Evolutionary conservation across 2,329 filamentous ascomycete genomes (phyloP).

Genomic region (Pseudocercospora pini-densiflorae): DNA sequence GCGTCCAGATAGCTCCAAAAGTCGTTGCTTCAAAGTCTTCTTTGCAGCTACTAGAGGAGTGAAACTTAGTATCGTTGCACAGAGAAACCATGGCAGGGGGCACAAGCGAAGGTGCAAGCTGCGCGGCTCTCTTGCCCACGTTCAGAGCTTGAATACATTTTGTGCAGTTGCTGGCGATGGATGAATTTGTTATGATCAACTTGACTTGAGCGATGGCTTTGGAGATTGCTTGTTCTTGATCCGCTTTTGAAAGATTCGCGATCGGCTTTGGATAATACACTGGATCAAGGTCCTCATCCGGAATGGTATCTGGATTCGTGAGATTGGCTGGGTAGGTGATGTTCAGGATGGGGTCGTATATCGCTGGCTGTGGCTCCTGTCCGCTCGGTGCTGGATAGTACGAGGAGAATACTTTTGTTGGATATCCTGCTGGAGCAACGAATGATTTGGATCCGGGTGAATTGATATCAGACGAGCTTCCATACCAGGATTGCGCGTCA

Average conservation of each 20-base stretch:
- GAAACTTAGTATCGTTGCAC: slow-evolving; percentile 55
- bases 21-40: slow-evolving; percentile 52
- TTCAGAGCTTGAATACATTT: slow-evolving; percentile 59
- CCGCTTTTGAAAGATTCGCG: slow-evolving; percentile 49
- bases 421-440: slow-evolving; percentile 54
- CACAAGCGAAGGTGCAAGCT: slow-evolving; percentile 53
- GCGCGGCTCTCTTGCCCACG: slow-evolving; percentile 56
- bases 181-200: slow-evolving; percentile 45
- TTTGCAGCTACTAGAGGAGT: slow-evolving; percentile 54
- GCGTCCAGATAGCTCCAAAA: slow-evolving; percentile 62
- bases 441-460: slow-evolving; percentile 35
- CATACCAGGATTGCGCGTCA: slow-evolving; percentile 20
- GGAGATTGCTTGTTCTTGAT: slow-evolving; percentile 49
- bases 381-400: slow-evolving; percentile 54
- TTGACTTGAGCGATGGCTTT: slow-evolving; percentile 51
- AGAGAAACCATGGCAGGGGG: slow-evolving; percentile 57
- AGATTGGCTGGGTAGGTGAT: slow-evolving; percentile 59
- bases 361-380: slow-evolving; percentile 57
- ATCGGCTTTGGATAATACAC: slow-evolving; percentile 55
- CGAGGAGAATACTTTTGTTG: slow-evolving; percentile 55
- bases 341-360: slow-evolving; percentile 59
- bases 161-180: slow-evolving; percentile 51
- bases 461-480: slow-evolving; percentile 4
- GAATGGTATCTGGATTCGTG: slow-evolving; percentile 59
- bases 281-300: slow-evolving; percentile 54